Evolutionary conservation across 805 yeast genomes (phyloP).

Genomic region (Lipomyces sp.): DNA sequence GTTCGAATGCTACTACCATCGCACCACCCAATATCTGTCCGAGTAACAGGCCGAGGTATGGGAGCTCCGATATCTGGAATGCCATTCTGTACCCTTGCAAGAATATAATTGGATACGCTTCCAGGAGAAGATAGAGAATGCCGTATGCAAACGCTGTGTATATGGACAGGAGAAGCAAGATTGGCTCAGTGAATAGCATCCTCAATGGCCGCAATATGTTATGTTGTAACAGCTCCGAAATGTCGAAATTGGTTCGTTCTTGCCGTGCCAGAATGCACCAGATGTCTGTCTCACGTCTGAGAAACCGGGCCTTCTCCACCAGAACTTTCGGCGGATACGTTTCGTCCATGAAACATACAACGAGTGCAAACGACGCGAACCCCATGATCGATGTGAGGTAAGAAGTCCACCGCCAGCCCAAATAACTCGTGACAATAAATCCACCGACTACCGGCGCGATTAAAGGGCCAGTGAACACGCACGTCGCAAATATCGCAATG

Average conservation of each 20-base stretch:
- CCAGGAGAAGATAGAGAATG: constrained; percentile 47
- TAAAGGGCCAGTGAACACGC: constrained; percentile 72
- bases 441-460: constrained; percentile 76
- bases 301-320: constrained; percentile 50
- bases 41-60: constrained; percentile 73
- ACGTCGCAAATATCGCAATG: constrained; percentile 64
- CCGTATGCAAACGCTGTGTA: constrained; percentile 49
- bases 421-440: constrained; percentile 55
- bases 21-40: constrained; percentile 62
- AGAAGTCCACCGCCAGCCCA: constrained; percentile 81
- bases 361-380: constrained; percentile 49
- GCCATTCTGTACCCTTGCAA: constrained; percentile 60
- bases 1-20: constrained; percentile 50
- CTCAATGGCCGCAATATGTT: constrained; percentile 39
- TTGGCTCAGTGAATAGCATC: constrained; percentile 48
- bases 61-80: constrained; percentile 72
- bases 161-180: constrained; percentile 45
- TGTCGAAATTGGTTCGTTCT: constrained; percentile 49
- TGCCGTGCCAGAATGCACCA: constrained; percentile 59
- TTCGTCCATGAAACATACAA: constrained; percentile 58
- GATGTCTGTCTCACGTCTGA: constrained; percentile 54
- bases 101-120: constrained; percentile 48
- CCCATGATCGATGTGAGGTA: constrained; percentile 70
- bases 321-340: constrained; percentile 66
- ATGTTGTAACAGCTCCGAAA: constrained; percentile 50